Percentiles rank a stretch among this genome's conserved stretches.
phyloP scores from a whole-genome alignment of 495 filamentous ascomycete genomes.

The Penicillium lividum region DNA sequence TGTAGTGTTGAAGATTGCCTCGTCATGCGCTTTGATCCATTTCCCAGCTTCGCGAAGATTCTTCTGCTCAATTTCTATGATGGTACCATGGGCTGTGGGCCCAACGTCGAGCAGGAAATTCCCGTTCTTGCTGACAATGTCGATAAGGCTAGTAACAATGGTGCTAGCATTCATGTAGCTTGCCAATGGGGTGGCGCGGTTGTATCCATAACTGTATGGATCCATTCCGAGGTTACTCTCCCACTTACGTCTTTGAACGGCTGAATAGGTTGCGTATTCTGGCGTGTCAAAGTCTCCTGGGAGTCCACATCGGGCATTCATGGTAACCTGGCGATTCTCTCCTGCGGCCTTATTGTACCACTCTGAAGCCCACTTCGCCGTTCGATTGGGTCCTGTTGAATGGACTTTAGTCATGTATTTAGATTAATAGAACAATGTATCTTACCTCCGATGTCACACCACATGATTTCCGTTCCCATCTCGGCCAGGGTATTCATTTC shows the following conservation, averaged over 20 bases:
- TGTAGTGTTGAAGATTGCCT: conserved; percentile 57
- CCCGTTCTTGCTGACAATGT: conserved; percentile 57
- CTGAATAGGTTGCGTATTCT: conserved; percentile 50
- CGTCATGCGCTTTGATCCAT: conserved; percentile 53
- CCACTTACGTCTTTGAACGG: conserved; percentile 55
- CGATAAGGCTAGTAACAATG: conserved; percentile 48
- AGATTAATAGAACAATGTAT: background rate
- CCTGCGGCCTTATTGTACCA: conserved; percentile 47
- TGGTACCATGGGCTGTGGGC: conserved; percentile 52
- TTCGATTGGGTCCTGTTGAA: conserved; percentile 40
- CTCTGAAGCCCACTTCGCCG: conserved; percentile 44
- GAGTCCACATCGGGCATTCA: conserved; percentile 55
- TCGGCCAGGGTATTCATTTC: conserved; percentile 53
- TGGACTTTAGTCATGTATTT: background rate
- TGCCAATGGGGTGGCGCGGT: conserved; percentile 46
- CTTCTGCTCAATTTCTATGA: conserved; percentile 47
- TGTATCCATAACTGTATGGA: conserved; percentile 57
- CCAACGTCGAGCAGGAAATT: conserved; percentile 59
- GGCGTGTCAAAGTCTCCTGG: conserved; percentile 51
- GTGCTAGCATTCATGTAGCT: conserved; percentile 53
- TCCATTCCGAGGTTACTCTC: conserved; percentile 58
- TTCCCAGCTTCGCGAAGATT: conserved; percentile 47
- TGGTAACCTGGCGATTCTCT: conserved; percentile 46
- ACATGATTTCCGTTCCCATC: conserved; percentile 57
- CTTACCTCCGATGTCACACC: conserved; percentile 53